Percentiles rank a stretch among this genome's conserved stretches.
phyloP scores from a whole-genome alignment of 176 grass and related monocot species.

The Aegilops speltoides region DNA sequence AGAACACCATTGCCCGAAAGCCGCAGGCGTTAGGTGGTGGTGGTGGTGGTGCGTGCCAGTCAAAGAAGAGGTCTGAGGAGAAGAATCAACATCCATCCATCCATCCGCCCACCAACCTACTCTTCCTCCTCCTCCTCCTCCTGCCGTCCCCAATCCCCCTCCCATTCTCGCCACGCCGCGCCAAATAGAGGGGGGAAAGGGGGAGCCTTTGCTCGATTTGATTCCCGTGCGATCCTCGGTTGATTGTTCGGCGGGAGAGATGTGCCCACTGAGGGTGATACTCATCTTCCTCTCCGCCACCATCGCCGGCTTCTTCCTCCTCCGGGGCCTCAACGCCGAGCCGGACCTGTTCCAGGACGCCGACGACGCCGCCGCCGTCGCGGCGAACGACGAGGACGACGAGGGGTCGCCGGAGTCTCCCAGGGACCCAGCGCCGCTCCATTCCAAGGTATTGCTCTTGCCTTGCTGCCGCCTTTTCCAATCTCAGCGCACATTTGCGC shows the following conservation, averaged over 20 bases:
- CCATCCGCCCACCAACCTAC: background rate
- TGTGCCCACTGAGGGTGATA: conserved; percentile 87
- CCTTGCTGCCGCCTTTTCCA: no score
- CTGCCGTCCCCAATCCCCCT: background rate
- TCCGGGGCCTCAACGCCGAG: conserved; percentile 60
- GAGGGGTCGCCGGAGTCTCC: conserved; percentile 17
- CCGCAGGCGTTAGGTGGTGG: conserved; percentile 12
- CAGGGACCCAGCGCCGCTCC: conserved; percentile 21
- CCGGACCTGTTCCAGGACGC: conserved; percentile 39
- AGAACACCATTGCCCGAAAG: conserved; percentile 3
- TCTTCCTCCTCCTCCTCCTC: background rate
- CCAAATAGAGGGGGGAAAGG: background rate
- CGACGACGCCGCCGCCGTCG: conserved; percentile 19
- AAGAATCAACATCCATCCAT: conserved; percentile 1
- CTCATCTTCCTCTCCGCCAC: conserved; percentile 97
- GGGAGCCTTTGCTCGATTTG: background rate
- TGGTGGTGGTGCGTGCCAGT: conserved; percentile 21
- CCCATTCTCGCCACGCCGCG: background rate
- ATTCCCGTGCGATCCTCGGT: background rate
- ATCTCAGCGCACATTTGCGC: background rate
- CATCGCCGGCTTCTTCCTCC: conserved; percentile 91
- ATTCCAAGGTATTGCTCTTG: conserved; percentile 38
- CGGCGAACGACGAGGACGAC: background rate
- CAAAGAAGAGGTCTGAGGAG: background rate
- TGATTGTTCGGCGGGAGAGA: background rate